These are phyloP conservation scores for Mycena latifolia DNA, from an alignment of 768 basidiomycete species.

Conservation along the genomic window DNA sequence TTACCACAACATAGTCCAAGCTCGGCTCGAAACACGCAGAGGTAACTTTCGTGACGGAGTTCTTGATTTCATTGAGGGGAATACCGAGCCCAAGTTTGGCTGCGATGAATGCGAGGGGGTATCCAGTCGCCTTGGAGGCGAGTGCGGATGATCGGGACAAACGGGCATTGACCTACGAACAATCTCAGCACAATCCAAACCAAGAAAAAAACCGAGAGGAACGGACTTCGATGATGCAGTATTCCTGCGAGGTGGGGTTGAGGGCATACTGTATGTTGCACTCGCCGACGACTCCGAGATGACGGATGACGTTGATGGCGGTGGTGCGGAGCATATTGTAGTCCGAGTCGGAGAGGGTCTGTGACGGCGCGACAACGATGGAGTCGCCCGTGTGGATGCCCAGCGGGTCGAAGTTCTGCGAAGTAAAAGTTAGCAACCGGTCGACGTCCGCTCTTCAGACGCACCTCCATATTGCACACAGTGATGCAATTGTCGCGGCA, in stretches of 20 bases:
- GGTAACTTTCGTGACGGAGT: constrained; percentile 96
- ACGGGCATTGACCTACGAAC: constrained; percentile 87
- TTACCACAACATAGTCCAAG: constrained; percentile 97
- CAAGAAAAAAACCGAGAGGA: neutral
- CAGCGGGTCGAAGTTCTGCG: constrained; percentile 97
- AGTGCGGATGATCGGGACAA: constrained; percentile 97
- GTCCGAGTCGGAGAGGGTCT: constrained; percentile 98
- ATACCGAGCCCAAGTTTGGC: constrained; percentile 98
- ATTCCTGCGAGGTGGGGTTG: constrained; percentile 94
- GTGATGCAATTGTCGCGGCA: constrained; percentile 99
- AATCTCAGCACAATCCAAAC: neutral
- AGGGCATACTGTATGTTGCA: constrained; percentile 99
- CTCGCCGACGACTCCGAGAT: constrained; percentile 96
- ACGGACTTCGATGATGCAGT: constrained; percentile 96
- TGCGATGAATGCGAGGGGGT: constrained; percentile 98
- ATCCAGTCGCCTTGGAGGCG: constrained; percentile 98
- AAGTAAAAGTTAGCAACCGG: constrained; percentile 7
- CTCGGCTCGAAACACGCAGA: constrained; percentile 98
- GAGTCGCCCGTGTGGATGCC: constrained; percentile 99
- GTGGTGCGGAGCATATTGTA: constrained; percentile 99
- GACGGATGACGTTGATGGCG: constrained; percentile 98
- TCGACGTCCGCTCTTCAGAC: constrained; percentile 40
- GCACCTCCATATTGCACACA: constrained; percentile 99
- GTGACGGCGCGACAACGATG: constrained; percentile 97
- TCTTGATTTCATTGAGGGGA: constrained; percentile 97